phyloP scores from a whole-genome alignment of 371 early-diverging fungal genomes.

The Mucor lusitanicus region DNA sequence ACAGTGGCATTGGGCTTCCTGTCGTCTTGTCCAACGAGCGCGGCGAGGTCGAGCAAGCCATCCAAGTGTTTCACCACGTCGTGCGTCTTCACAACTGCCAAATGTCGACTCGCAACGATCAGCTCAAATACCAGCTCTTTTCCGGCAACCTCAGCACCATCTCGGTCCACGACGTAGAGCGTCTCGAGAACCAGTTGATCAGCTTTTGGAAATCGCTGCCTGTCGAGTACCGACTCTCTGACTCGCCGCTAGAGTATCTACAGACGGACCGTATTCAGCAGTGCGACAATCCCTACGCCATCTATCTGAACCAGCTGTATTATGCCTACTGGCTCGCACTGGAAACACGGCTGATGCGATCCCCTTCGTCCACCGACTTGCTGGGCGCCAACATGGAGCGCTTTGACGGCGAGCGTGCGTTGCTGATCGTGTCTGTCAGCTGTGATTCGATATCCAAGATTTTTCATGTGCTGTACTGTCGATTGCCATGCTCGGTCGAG shows the following conservation, averaged over 20 bases:
- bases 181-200: slow-evolving; percentile 33
- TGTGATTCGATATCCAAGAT: slow-evolving; percentile 43
- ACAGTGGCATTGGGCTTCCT: slow-evolving; percentile 41
- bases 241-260: slow-evolving; percentile 38
- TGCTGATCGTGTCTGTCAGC: slow-evolving; percentile 42
- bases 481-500: slow-evolving; percentile 38
- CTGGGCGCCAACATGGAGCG: slow-evolving; percentile 26
- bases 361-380: slow-evolving; percentile 25
- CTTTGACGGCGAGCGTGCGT: slow-evolving; percentile 39
- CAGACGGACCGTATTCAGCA: slow-evolving; percentile 35
- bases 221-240: slow-evolving; percentile 23
- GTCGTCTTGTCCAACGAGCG: slow-evolving; percentile 24
- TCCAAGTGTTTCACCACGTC: slow-evolving; percentile 24
- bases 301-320: slow-evolving; percentile 37
- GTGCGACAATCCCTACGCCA: slow-evolving; percentile 25
- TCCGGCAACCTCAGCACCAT: slow-evolving; percentile 25
- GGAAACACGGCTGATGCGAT: slow-evolving; percentile 39
- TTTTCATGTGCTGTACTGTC: slow-evolving; percentile 25
- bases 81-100: slow-evolving; percentile 32
- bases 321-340: slow-evolving; percentile 37
- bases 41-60: slow-evolving; percentile 7
- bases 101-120: slow-evolving; percentile 21
- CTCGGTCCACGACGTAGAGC: slow-evolving; percentile 22
- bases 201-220: slow-evolving; percentile 40
- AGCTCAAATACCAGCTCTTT: slow-evolving; percentile 28